These are phyloP conservation scores for Coemansia sp. DNA, from an alignment of 192 early-diverging fungal genomes.

Conservation along the genomic window DNA sequence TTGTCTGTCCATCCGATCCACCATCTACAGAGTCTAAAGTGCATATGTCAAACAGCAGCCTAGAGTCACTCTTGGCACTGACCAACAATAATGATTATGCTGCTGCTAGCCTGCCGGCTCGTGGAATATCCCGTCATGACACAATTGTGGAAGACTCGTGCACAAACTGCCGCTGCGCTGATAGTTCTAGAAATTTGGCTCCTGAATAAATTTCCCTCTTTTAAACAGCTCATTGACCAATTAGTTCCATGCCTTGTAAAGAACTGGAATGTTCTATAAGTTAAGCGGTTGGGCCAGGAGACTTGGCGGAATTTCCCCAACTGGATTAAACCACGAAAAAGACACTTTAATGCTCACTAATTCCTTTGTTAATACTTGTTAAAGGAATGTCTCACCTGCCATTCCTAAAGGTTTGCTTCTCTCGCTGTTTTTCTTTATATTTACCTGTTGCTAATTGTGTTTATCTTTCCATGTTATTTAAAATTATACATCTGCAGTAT, in stretches of 20 bases:
- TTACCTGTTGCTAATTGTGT: too few species aligned
- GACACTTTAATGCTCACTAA: too few species aligned
- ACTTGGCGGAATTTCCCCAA: too few species aligned
- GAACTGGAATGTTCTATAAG: background rate
- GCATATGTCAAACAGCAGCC: background rate
- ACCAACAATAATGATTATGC: too few species aligned
- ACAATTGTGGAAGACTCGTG: slow-evolving; percentile 5
- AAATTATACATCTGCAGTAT: background rate
- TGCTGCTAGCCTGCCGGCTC: background rate
- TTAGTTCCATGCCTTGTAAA: background rate
- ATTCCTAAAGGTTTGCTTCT: background rate
- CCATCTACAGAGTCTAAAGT: background rate
- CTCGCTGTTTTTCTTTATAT: background rate
- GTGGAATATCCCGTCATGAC: slow-evolving; percentile 5
- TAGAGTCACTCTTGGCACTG: background rate
- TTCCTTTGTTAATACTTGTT: background rate
- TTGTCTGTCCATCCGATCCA: background rate
- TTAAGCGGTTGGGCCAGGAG: too few species aligned
- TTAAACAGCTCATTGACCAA: background rate
- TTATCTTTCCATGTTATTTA: background rate
- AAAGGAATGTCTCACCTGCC: background rate
- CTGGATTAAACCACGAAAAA: too few species aligned
- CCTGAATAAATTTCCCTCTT: background rate
- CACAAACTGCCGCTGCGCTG: background rate
- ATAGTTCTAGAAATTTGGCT: background rate